Conservation (phyloP, 805 yeast genomes). For the Spathaspora boniae region DNA sequence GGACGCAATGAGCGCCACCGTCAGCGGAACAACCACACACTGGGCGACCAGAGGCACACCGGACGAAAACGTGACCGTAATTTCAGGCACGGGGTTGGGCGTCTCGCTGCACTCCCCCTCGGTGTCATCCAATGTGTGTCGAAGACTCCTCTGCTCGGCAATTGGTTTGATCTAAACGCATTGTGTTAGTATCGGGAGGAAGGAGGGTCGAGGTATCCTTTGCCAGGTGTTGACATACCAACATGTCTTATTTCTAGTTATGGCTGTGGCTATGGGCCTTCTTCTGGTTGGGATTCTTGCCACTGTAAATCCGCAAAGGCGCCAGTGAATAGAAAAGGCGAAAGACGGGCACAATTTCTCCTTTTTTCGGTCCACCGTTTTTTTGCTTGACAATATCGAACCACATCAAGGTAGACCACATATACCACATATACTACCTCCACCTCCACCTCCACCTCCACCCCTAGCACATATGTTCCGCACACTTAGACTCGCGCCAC, state of each 20-base stretch:
- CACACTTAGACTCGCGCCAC: neutral
- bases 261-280: neutral
- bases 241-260: constrained; percentile 1
- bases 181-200: constrained; percentile 1
- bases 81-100: constrained; percentile 25
- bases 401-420: constrained; percentile 1
- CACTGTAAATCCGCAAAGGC: constrained; percentile 2
- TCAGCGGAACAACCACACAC: constrained; percentile 28
- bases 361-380: too few species aligned
- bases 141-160: constrained; percentile 46
- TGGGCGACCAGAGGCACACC: too few species aligned
- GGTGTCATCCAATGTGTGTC: constrained; percentile 52
- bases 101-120: constrained; percentile 23
- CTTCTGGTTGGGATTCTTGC: constrained; percentile 1
- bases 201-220: neutral
- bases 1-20: constrained; percentile 13
- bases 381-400: neutral
- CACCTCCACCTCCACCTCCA: neutral
- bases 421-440: too few species aligned
- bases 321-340: neutral
- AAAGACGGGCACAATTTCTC: too few species aligned
- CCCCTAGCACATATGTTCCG: neutral
- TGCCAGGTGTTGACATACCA: constrained; percentile 3
- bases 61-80: constrained; percentile 21
- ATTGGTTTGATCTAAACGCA: constrained; percentile 44